phyloP scores from a whole-genome alignment of 1,139 yeast genomes.

The Barnettozyma hawaiiensis region DNA sequence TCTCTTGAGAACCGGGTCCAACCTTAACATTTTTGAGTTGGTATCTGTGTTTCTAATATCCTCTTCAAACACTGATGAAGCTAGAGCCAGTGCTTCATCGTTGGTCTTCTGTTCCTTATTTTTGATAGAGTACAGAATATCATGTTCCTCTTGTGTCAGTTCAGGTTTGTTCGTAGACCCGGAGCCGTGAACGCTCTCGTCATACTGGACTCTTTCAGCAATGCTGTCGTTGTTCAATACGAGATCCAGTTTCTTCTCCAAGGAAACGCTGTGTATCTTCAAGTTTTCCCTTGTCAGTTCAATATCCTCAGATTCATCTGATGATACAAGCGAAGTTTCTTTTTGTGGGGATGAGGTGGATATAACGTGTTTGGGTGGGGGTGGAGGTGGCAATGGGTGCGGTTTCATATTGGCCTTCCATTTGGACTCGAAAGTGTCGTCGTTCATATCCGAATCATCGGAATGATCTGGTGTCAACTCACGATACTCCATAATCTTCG shows the following conservation, averaged over 20 bases:
- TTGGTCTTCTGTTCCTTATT: conserved; percentile 18
- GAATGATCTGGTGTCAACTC: conserved; percentile 34
- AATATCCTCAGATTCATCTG: conserved; percentile 19
- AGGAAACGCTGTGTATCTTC: conserved; percentile 14
- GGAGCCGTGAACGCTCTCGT: conserved; percentile 28
- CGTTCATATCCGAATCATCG: conserved; percentile 26
- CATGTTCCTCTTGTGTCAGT: conserved; percentile 20
- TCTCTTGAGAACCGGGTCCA: conserved; percentile 23
- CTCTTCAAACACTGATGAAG: conserved; percentile 28
- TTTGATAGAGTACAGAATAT: conserved; percentile 20
- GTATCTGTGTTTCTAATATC: conserved; percentile 31
- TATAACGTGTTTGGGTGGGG: conserved; percentile 25
- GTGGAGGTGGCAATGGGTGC: conserved; percentile 25
- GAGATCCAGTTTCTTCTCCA: conserved; percentile 26
- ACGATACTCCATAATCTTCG: conserved; percentile 38
- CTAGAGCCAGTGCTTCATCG: conserved; percentile 26
- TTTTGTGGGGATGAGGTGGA: conserved; percentile 25
- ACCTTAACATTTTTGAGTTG: conserved; percentile 17
- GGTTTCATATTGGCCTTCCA: conserved; percentile 26
- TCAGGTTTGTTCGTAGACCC: conserved; percentile 24
- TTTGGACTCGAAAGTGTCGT: conserved; percentile 19
- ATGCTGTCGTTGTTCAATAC: conserved; percentile 22
- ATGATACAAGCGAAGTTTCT: conserved; percentile 25
- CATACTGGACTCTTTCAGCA: conserved; percentile 28
- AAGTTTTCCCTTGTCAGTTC: conserved; percentile 24